phyloP scores from a whole-genome alignment of 768 basidiomycete species.

The Pulveroboletus sp. region DNA sequence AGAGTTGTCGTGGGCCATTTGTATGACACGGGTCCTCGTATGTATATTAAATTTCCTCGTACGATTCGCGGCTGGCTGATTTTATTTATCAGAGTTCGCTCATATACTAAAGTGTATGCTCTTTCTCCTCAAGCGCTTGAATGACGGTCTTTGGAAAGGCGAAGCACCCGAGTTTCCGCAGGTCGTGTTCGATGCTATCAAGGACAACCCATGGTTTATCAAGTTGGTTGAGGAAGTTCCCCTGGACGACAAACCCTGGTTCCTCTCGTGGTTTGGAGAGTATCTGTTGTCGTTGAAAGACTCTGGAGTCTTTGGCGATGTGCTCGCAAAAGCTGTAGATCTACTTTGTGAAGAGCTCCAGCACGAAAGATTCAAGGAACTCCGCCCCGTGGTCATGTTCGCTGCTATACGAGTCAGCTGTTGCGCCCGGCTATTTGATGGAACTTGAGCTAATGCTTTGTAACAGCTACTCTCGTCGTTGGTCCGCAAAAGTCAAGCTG shows the following conservation, averaged over 20 bases:
- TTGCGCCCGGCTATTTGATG: constrained; percentile 1
- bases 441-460: constrained; percentile 4
- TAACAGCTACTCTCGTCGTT: constrained; percentile 32
- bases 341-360: constrained; percentile 80
- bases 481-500: constrained; percentile 30
- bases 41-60: constrained; percentile 30
- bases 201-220: constrained; percentile 63
- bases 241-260: constrained; percentile 39
- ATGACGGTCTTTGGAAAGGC: constrained; percentile 58
- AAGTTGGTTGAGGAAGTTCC: constrained; percentile 38
- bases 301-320: constrained; percentile 48
- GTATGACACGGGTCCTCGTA: constrained; percentile 56
- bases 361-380: constrained; percentile 61
- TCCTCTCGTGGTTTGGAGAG: constrained; percentile 61
- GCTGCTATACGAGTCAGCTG: constrained; percentile 59
- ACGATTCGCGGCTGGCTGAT: background rate
- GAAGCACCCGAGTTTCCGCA: constrained; percentile 71
- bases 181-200: constrained; percentile 76
- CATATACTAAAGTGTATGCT: constrained; percentile 56
- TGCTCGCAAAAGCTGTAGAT: constrained; percentile 67
- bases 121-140: constrained; percentile 55
- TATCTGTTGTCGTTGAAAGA: constrained; percentile 55
- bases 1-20: constrained; percentile 57
- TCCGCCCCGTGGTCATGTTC: constrained; percentile 56
- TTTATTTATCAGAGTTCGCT: constrained; percentile 46